Evolutionary conservation across 2,329 filamentous ascomycete species (phyloP), one percentile per base, ranked within the genome.

Genomic region (Sclerotinia sclerotiorum): DNA sequence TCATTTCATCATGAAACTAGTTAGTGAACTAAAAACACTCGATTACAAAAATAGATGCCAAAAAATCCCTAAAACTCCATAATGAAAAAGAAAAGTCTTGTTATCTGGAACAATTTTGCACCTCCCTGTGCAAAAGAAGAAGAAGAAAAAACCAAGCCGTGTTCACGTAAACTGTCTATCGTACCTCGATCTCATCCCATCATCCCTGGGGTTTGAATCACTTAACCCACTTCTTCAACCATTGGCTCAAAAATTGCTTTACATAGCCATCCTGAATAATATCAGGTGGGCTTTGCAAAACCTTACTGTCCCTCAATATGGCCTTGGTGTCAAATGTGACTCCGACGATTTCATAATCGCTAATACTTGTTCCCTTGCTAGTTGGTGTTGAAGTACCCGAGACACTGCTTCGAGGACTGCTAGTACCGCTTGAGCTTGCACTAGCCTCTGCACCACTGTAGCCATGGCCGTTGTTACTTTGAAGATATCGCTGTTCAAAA

Each of bases 61-160:
- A 11, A 39, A 7, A 0, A 7, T 13, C 79, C 10, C 77, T 5
- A 5, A 76, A 42, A 72, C 70, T 5, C 58, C 46, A 24, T 19
- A 5, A 27, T 6, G 19, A 51, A 13, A 49, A 49, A 35, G 42
- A 48, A n/a, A 48, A 61, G 7, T 24, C 6, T 46, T 29, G 21
- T 49, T 21, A 61, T 49, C 29, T 61, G 19, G 44, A 49, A 24
- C 11, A 35, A 24, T 35, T 61, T 49, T 24, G 39, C 56, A 4
- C 27, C 58, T 13, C 19, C 19, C 42, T 8, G 17, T 27, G 21
- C 6, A 13, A 32, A 15, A 62, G 21, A 24, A 35, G 32, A 35
- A 10, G 11, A 39, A 8, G 17, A 17, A 62, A 21, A 24, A 49
- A 39, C 35, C 2, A 19, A 49, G 44, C 19, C 27, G 44, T 35